These are phyloP conservation scores for Phytophthora boehmeriae DNA, from an alignment of 352 stramenopile genomes.

Conservation along the genomic window DNA sequence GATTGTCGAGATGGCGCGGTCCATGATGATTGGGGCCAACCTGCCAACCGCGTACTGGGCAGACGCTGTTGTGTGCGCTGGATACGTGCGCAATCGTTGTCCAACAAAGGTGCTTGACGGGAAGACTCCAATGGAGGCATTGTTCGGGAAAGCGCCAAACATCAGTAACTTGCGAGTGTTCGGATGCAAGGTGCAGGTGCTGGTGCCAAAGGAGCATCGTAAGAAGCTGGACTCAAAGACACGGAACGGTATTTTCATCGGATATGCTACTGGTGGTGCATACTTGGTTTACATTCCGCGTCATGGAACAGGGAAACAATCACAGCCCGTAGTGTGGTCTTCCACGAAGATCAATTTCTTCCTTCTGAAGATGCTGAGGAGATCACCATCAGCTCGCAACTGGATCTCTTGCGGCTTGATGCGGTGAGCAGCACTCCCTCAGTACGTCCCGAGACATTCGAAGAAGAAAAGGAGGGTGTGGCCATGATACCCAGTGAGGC, in stretches of 20 bases:
- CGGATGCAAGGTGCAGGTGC: constrained; percentile 5
- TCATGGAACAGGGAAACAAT: background rate
- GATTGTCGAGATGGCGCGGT: constrained; percentile 9
- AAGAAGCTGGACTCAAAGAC: constrained; percentile 11
- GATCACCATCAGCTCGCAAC: background rate
- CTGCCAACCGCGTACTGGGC: constrained; percentile 7
- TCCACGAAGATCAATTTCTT: constrained; percentile 9
- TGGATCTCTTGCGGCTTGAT: background rate
- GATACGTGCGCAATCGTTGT: constrained; percentile 17
- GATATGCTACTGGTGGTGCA: background rate
- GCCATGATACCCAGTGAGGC: constrained; percentile 3
- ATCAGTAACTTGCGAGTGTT: constrained; percentile 12
- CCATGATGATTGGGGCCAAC: constrained; percentile 14
- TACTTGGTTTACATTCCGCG: constrained; percentile 5
- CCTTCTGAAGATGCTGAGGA: background rate
- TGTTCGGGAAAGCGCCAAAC: background rate
- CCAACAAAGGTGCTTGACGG: constrained; percentile 8
- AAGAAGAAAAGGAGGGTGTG: constrained; percentile 7
- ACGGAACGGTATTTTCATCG: constrained; percentile 2
- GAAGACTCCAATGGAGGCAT: constrained; percentile 15
- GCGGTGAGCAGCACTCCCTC: background rate
- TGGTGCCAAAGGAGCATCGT: constrained; percentile 3
- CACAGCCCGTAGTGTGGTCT: constrained; percentile 2
- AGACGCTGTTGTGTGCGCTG: constrained; percentile 11
- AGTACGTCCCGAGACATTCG: background rate